Base-by-base conservation (phyloP, 768 basidiomycete species). In the Dictyophora rubrovolvata region DNA sequence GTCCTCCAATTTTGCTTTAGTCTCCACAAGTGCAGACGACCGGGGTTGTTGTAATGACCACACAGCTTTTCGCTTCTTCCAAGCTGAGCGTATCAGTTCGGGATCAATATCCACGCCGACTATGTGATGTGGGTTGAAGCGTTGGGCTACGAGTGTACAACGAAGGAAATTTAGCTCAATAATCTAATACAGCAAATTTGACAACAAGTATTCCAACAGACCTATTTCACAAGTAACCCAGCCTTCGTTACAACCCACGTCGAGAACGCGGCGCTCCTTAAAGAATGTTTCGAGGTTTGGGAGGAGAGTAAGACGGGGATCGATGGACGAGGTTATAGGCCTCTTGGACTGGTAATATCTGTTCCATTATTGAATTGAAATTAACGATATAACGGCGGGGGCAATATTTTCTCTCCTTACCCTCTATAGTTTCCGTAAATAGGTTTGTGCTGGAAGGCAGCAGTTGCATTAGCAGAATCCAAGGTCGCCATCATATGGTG, bases 171-270 rank as follows among this genome's bases (percentile, higher is more conserved):
- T n/a, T 28, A 28, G 7, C 28, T 28, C 28, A 7, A 28, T 28
- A 28, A 28, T 28, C 28, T 28, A 7, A 28, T 28, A 28, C 28
- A 3, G 7, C 28, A 7, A 28, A 28, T 28, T 28, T n/a, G 7
- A 7, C 28, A 28, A 28, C 7, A 28, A 28, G 28, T 28, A 28
- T 28, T 7, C 28, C 28, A 28, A 51, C 74, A 52, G 62, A 86
- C 91, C 91, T n/a, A 93, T 82, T 68, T 93, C 89, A 67, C 86
- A 86, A 1, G 88, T 86, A 36, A 94, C 84, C 77, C 79, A 82
- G 8, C 92, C 92, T 66, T 89, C 85, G 68, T 94, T 95, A 67
- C 89, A 90, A 0, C 92, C 92, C 0, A 94, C 72, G 69, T 95
- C 92, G 11, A 95, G 76, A 2, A 93, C 85, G 51, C 75, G 72